Evolutionary conservation across 306 rosid species (phyloP).

Genomic region (Pyrus bretschneideri): DNA sequence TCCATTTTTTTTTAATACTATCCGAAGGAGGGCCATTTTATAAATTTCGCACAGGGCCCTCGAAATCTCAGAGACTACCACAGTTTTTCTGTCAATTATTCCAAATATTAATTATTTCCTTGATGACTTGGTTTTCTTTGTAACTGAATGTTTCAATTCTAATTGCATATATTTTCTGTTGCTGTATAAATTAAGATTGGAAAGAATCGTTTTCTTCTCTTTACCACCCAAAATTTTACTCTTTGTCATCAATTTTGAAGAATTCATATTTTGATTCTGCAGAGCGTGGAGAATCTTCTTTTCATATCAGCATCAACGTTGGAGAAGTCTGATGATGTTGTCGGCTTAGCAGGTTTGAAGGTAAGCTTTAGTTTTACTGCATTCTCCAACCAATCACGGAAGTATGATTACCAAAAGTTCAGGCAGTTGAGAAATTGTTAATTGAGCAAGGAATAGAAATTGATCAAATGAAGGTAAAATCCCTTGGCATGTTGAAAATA

Average conservation of each 20-base stretch:
- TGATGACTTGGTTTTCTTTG: not conserved
- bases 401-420: not conserved
- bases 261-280: conserved; percentile 7
- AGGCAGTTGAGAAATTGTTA: not conserved
- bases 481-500: not conserved
- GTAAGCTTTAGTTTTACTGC: conserved; percentile 14
- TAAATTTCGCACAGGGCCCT: too few relatives aligned
- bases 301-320: conserved; percentile 24
- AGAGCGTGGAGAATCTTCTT: conserved; percentile 36
- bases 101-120: not conserved
- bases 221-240: not conserved
- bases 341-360: conserved; percentile 3
- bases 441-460: not conserved
- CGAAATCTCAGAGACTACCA: not conserved
- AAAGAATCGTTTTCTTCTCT: not conserved
- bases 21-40: too few relatives aligned
- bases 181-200: too few relatives aligned
- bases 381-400: not conserved
- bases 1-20: too few relatives aligned
- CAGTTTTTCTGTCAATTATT: not conserved
- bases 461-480: not conserved
- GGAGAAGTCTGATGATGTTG: conserved; percentile 20
- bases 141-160: not conserved
- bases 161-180: not conserved
- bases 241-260: not conserved